Evolutionary conservation across 1,284 basidiomycete species (phyloP).

Genomic region (Cryptococcus neoformans): DNA sequence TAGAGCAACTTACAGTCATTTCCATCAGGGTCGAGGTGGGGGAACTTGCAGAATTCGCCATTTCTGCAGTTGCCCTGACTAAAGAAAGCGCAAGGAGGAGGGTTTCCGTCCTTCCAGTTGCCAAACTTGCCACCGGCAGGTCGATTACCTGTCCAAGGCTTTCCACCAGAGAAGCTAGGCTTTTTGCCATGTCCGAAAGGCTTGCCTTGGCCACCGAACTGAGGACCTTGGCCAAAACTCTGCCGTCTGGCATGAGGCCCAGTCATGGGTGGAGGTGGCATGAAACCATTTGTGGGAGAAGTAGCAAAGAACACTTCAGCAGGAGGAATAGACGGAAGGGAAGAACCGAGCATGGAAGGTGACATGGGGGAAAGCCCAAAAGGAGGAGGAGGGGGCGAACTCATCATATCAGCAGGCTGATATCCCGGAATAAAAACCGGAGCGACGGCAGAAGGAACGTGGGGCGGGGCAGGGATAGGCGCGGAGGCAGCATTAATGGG

Average conservation of each 20-base stretch:
- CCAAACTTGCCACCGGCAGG: conserved; percentile 24
- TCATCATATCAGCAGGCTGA: conserved; percentile 18
- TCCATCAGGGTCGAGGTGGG: conserved; percentile 45
- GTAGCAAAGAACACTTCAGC: conserved; percentile 42
- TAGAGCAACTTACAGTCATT: conserved; percentile 33
- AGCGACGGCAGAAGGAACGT: conserved; percentile 20
- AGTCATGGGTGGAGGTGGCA: conserved; percentile 15
- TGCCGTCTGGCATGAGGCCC: conserved; percentile 15
- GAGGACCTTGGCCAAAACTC: conserved; percentile 24
- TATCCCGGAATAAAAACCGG: conserved; percentile 30
- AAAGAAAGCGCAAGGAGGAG: conserved; percentile 49
- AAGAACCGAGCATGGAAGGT: conserved; percentile 33
- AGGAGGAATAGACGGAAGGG: conserved; percentile 47
- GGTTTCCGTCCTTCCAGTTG: conserved; percentile 48
- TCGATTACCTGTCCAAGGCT: conserved; percentile 22
- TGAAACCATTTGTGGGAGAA: conserved; percentile 29
- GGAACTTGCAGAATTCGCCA: conserved; percentile 50
- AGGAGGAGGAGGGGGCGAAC: conserved; percentile 24
- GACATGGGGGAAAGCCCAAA: conserved; percentile 36
- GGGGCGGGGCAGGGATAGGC: conserved; percentile 6
- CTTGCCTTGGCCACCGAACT: conserved; percentile 19
- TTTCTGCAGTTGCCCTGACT: conserved; percentile 48
- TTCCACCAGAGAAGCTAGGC: conserved; percentile 44
- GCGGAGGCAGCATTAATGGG: neutral
- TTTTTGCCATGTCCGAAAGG: conserved; percentile 42